Percentiles rank a stretch among this genome's conserved stretches.
These are phyloP conservation scores for Geotrichum reessii DNA, from an alignment of 1,139 yeast genomes.

Conservation along the genomic window DNA sequence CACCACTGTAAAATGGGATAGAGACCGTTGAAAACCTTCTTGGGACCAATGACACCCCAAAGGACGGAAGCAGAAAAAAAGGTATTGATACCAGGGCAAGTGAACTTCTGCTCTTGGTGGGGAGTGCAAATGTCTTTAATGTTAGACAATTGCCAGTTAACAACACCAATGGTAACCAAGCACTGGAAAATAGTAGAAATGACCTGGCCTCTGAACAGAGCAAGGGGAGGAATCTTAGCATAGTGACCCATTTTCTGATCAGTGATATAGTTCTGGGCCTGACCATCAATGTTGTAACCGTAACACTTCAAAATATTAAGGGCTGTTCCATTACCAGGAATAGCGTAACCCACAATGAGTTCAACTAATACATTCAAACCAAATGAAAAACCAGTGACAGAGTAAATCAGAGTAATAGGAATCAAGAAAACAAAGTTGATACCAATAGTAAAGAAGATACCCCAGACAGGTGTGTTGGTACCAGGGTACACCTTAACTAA, in stretches of 20 bases:
- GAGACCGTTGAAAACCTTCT: constrained; percentile 43
- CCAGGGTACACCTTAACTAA: constrained; percentile 43
- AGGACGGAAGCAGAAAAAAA: constrained; percentile 36
- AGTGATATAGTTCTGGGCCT: constrained; percentile 52
- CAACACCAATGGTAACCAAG: constrained; percentile 47
- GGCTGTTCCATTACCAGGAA: constrained; percentile 58
- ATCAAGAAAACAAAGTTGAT: constrained; percentile 51
- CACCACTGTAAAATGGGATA: constrained; percentile 45
- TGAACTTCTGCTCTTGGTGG: constrained; percentile 34
- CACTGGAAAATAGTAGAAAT: constrained; percentile 36
- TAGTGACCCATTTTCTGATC: constrained; percentile 59
- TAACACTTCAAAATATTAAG: constrained; percentile 50
- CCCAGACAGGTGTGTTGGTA: constrained; percentile 46
- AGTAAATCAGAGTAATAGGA: constrained; percentile 43
- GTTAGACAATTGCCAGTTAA: constrained; percentile 47
- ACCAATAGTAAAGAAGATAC: constrained; percentile 51
- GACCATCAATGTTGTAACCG: constrained; percentile 55
- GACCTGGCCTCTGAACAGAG: constrained; percentile 54
- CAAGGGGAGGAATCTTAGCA: constrained; percentile 53
- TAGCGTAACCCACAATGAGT: constrained; percentile 54
- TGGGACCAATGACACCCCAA: constrained; percentile 60
- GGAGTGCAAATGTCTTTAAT: constrained; percentile 45
- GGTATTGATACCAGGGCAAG: constrained; percentile 35
- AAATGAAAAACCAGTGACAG: constrained; percentile 48
- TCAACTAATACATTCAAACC: constrained; percentile 52